Base-by-base conservation (phyloP, 345 rosid genomes). In the Melastoma malabathricum region DNA sequence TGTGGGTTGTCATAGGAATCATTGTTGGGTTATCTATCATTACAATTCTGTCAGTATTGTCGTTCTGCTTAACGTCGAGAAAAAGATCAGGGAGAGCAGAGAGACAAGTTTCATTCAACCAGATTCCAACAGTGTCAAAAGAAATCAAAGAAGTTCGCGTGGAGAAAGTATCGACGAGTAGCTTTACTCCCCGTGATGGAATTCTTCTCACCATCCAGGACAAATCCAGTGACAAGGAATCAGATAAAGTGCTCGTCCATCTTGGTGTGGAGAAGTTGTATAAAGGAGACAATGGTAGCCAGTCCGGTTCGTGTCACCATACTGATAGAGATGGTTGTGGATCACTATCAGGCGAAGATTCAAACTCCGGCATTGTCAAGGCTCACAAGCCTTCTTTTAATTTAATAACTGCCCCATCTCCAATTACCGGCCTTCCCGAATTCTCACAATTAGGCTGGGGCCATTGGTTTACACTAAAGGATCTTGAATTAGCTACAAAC, bases 131-230 rank as follows among this genome's bases (percentile, higher is more conserved):
- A 17, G 78, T 84, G 53, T 90, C 96, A 0, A 87, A 90, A 68
- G 98, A 90, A 70, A 90, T 90, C 51, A 86, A 83, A 75, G 98
- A 90, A 62, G 93, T 87, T 17, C 69, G 82, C 44, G 85, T 87
- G 62, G 98, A 90, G 61, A 95, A 84, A 56, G 74, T 77, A 16
- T 74, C 89, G 8, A 46, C 75, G 4, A 69, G 63, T 62, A 75
- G 82, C 58, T 84, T 87, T 63, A 77, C 65, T 48, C 94, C 89
- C 6, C 68, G 64, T 19, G 86, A 81, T 25, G 89, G 94, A 16
- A 75, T 81, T 52, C 86, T 84, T 48, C 78, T 81, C 27, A 76
- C 82, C 22, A 81, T 84, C 64, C 86, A 79, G 51, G 92, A 82
- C 52, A 80, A 79, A 50, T 60, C 77, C 31, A 75, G 72, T 13